Base-by-base conservation (phyloP, 805 yeast genomes). In the Hanseniaspora vineae region DNA sequence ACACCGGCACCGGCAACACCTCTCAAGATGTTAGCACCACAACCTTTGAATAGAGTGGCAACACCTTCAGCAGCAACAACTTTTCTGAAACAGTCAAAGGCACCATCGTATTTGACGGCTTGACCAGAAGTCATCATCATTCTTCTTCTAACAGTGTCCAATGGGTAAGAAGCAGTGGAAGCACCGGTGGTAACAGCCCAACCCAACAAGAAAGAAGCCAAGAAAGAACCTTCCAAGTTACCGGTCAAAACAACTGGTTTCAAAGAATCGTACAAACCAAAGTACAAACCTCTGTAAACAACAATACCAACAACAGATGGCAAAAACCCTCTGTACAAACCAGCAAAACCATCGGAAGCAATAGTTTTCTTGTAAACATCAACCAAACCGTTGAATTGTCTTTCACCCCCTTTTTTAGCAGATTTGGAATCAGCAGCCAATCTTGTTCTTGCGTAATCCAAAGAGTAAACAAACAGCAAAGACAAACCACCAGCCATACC, bases 1-100 rank as follows among this genome's bases (percentile, higher is more conserved):
- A 89, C 97, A 85, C 96, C 96, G 69, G 97, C 97, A 81, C 96
- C 95, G 73, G 97, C 97, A 70, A 88, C 96, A 86, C 96, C 96
- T 84, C 97, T 88, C 75, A 88, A 80, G 81, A 88, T 88, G 92
- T 88, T 88, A 73, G 97, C 96, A 82, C 90, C 96, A 75, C 96
- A 88, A 79, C 97, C 97, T 81, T 86, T 89, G 90, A 88, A 88
- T 74, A 88, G 78, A 64, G 97, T 86, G 53, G 68, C 65, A 64
- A 85, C 72, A 86, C 97, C 97, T 76, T 89, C 96, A 69, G 92
- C 87, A 61, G 95, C 95, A 62, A 89, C 90, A 69, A 88, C 86
- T 77, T 87, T 74, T 63, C 69, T 75, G 85, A 84, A 81, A 73
- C 92, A 86, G 72, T 89, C 96, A 70, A 85, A 77, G 62, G 96